Evolutionary conservation across 2,329 filamentous ascomycete genomes (phyloP), one percentile per base, ranked within the genome.

Genomic region (Fusarium tupiense): DNA sequence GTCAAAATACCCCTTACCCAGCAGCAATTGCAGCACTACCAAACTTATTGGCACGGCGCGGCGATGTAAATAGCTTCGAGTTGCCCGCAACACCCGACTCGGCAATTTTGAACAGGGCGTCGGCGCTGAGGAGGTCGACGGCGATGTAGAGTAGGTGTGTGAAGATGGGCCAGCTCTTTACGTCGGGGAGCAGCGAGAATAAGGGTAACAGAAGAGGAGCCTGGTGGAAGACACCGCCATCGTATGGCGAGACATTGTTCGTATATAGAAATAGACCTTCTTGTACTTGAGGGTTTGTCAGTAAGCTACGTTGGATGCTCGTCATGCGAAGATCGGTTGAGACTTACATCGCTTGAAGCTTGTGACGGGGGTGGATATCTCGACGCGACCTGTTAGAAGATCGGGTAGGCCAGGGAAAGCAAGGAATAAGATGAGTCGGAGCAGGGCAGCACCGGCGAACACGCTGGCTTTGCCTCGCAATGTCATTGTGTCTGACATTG

Each of bases 261-360:
- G 94, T 95, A 83, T 98, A 98, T 29, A 99, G 90, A 80, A 98
- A 99, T 66, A 99, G 86, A 26, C 96, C 96, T 85, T 99, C 96
- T 87, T 98, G 96, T 63, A 74, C 72, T 78, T 63, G n/a, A 35
- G 24, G n/a, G 19, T 38, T 66, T 64, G 64, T 72, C 46, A 74
- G 70, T 37, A 10, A 52, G 29, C 11, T 35, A 35, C 31, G 22
- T 17, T 17, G 20, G 11, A 17, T 31, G 52, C 33, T 50, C 40
- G 46, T 10, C 26, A 53, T 52, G 29, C 38, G 56, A 31, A 38
- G 35, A 47, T 56, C 56, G 50, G 41, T 54, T 49, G 33, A 10
- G 47, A 84, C 92, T 83, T 88, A 97, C 95, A 87, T 90, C 96
- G 91, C 87, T 98, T 98, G 89, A 98, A 99, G 89, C 96, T 98